Evolutionary conservation across 345 rosid species (phyloP).

Genomic region (Euphorbia peplus): DNA sequence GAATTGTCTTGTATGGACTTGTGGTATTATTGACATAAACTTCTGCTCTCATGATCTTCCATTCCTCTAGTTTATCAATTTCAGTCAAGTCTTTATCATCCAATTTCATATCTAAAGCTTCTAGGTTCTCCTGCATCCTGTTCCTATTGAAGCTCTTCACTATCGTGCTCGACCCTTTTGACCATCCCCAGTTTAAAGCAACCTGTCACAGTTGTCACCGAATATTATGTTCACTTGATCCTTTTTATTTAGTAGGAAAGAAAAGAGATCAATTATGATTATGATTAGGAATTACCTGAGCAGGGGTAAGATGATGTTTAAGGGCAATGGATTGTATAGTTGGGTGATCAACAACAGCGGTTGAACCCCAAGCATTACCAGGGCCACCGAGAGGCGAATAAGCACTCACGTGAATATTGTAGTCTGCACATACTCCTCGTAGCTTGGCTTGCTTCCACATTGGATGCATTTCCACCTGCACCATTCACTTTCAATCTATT

Average conservation of each 20-base stretch:
- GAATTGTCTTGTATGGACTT: slow-evolving; percentile 66
- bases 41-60: slow-evolving; percentile 83
- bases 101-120: slow-evolving; percentile 44
- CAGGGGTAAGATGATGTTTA: slow-evolving; percentile 65
- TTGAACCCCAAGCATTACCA: slow-evolving; percentile 76
- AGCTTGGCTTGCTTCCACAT: slow-evolving; percentile 81
- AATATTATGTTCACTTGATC: too few relatives aligned
- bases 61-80: slow-evolving; percentile 57
- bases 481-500: neutral
- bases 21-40: slow-evolving; percentile 60
- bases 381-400: slow-evolving; percentile 87
- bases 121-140: slow-evolving; percentile 67
- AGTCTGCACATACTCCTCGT: slow-evolving; percentile 52
- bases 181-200: slow-evolving; percentile 80
- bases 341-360: slow-evolving; percentile 63
- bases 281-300: slow-evolving; percentile 44
- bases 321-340: slow-evolving; percentile 58
- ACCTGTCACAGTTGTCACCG: slow-evolving; percentile 34
- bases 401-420: slow-evolving; percentile 73
- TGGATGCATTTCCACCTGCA: slow-evolving; percentile 94
- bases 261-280: too few relatives aligned
- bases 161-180: slow-evolving; percentile 73
- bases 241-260: neutral
- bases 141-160: slow-evolving; percentile 70
- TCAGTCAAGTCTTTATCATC: slow-evolving; percentile 49